A percentile compares a stretch with the other conserved stretches of the same genome.
These are phyloP conservation scores for Oryza glaberrima DNA, from an alignment of 176 grass and related monocot species.

Conservation along the genomic window DNA sequence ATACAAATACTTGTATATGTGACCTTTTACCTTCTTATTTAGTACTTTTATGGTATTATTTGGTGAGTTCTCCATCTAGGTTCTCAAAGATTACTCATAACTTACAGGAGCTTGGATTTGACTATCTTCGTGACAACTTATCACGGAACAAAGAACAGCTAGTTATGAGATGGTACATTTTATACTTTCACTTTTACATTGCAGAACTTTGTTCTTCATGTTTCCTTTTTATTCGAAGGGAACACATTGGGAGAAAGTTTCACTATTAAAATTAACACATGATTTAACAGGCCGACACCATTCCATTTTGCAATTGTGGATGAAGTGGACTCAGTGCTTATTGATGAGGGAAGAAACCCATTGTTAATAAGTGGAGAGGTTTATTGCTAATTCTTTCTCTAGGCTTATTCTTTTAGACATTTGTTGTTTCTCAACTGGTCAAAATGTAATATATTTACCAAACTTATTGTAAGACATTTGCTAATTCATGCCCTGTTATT, in stretches of 20 bases:
- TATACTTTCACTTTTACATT: conserved; percentile 25
- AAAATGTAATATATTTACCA: conserved; percentile 34
- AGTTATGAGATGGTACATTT: conserved; percentile 94
- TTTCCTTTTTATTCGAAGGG: neutral
- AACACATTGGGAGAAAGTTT: neutral
- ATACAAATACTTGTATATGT: conserved; percentile 16
- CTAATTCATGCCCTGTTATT: conserved; percentile 34
- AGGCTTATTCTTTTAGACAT: conserved; percentile 22
- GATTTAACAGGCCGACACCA: conserved; percentile 74
- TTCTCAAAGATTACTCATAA: conserved; percentile 41
- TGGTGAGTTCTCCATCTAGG: conserved; percentile 1
- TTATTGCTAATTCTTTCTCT: conserved; percentile 26
- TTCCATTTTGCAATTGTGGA: conserved; percentile 97
- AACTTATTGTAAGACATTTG: neutral
- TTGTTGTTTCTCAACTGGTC: conserved; percentile 27
- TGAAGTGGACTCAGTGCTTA: conserved; percentile 96
- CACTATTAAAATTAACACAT: conserved; percentile 1
- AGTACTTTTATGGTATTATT: conserved; percentile 11
- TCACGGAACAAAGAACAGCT: conserved; percentile 73
- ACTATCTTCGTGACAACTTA: conserved; percentile 93
- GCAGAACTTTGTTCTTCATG: conserved; percentile 1
- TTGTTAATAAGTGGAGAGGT: conserved; percentile 97
- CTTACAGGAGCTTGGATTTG: conserved; percentile 93
- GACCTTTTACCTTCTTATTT: conserved; percentile 8
- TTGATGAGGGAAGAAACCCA: conserved; percentile 97